Evolutionary conservation across 768 basidiomycete species (phyloP).

Genomic region (Daedalea quercina): DNA sequence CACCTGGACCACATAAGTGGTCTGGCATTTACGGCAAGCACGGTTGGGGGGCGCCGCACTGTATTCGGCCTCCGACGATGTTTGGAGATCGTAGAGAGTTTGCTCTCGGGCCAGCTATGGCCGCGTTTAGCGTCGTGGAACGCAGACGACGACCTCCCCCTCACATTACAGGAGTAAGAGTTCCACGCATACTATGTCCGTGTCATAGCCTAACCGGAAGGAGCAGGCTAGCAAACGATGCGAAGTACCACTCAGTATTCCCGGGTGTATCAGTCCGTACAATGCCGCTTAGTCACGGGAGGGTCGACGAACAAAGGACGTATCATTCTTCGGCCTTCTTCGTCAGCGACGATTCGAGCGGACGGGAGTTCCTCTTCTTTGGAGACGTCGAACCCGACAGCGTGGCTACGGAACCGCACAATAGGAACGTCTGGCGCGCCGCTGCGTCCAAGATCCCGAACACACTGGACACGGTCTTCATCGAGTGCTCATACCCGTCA

Average conservation of each 20-base stretch:
- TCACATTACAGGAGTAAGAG: conserved; percentile 60
- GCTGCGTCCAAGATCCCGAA: conserved; percentile 75
- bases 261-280: conserved; percentile 54
- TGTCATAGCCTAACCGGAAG: too few relatives aligned
- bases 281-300: conserved; percentile 72
- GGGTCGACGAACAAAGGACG: conserved; percentile 36
- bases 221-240: conserved; percentile 43
- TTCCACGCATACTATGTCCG: conserved; percentile 5
- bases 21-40: conserved; percentile 79
- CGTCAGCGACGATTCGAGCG: conserved; percentile 55
- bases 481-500: conserved; percentile 88
- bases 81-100: conserved; percentile 58
- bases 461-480: conserved; percentile 73
- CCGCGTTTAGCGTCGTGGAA: conserved; percentile 78
- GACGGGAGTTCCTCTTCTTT: conserved; percentile 82
- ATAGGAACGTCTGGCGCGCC: conserved; percentile 68
- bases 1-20: conserved; percentile 89
- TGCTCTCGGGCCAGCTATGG: conserved; percentile 81
- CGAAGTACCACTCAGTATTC: conserved; percentile 44
- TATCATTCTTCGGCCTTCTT: conserved; percentile 88
- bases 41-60: conserved; percentile 51
- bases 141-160: conserved; percentile 46
- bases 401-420: conserved; percentile 53
- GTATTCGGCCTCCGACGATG: conserved; percentile 56
- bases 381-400: conserved; percentile 91